phyloP scores from a whole-genome alignment of 2,329 filamentous ascomycete species.

The Colletotrichum melonis region DNA sequence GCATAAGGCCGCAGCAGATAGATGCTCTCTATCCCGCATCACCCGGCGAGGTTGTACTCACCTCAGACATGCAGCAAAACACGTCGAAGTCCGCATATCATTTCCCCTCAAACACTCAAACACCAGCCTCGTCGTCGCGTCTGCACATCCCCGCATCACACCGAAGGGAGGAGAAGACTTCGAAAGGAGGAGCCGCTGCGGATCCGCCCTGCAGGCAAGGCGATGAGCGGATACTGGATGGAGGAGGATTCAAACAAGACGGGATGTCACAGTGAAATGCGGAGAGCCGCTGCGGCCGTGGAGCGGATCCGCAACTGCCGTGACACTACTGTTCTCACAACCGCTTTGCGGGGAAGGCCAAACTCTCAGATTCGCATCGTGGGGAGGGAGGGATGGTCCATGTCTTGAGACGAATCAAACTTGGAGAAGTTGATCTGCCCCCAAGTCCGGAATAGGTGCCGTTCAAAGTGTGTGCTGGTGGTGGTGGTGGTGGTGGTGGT shows the following conservation, averaged over 20 bases:
- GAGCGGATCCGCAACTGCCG: constrained; percentile 7
- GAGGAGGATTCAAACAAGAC: too few species aligned
- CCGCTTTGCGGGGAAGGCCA: not conserved
- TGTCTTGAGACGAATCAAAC: not conserved
- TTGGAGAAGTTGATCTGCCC: too few species aligned
- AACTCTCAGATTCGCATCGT: not conserved
- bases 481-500: not conserved
- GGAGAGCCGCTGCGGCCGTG: not conserved
- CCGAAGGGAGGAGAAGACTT: not conserved
- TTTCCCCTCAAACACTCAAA: not conserved
- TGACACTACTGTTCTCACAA: not conserved
- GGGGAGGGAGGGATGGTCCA: not conserved
- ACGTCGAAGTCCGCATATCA: not conserved
- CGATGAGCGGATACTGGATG: too few species aligned
- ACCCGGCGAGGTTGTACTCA: not conserved
- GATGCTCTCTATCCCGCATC: not conserved
- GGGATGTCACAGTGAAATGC: not conserved
- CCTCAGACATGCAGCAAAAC: not conserved
- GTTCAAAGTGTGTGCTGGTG: not conserved
- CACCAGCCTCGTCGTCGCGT: not conserved
- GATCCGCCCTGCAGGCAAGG: not conserved
- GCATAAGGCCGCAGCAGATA: too few species aligned
- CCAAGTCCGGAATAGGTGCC: not conserved
- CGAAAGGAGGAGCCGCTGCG: not conserved
- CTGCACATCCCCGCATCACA: not conserved